Evolutionary conservation across 306 rosid genomes (phyloP).

Genomic region (Prunus mira): DNA sequence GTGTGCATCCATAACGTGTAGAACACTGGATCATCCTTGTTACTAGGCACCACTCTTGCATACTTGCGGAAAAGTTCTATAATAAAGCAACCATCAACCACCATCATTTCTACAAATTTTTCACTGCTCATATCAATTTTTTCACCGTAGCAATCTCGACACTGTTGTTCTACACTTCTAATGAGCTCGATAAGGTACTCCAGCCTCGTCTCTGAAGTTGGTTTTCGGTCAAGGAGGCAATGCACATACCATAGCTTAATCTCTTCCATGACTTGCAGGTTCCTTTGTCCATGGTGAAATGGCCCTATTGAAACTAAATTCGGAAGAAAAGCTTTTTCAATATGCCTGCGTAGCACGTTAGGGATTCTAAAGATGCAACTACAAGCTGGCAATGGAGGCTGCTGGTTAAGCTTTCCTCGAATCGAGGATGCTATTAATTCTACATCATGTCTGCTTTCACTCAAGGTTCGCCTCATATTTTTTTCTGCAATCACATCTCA

Average conservation of each 20-base stretch:
- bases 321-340: not conserved
- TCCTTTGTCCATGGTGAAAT: not conserved
- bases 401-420: not conserved
- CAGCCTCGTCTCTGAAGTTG: not conserved
- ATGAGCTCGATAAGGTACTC: not conserved
- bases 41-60: not conserved
- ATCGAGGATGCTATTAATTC: not conserved
- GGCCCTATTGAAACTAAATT: not conserved
- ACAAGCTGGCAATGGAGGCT: not conserved
- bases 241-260: not conserved
- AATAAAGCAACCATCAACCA: slow-evolving; percentile 5
- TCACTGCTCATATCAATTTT: not conserved
- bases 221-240: not conserved
- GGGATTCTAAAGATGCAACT: not conserved
- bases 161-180: not conserved
- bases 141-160: not conserved
- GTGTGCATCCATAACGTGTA: not conserved
- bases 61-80: not conserved
- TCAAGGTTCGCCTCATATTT: not conserved
- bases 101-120: not conserved
- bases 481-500: too few relatives aligned
- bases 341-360: not conserved
- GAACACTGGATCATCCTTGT: not conserved
- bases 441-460: not conserved
- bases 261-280: not conserved